Conservation (phyloP, 768 basidiomycete genomes). For the Auricularia auricula-judae region DNA sequence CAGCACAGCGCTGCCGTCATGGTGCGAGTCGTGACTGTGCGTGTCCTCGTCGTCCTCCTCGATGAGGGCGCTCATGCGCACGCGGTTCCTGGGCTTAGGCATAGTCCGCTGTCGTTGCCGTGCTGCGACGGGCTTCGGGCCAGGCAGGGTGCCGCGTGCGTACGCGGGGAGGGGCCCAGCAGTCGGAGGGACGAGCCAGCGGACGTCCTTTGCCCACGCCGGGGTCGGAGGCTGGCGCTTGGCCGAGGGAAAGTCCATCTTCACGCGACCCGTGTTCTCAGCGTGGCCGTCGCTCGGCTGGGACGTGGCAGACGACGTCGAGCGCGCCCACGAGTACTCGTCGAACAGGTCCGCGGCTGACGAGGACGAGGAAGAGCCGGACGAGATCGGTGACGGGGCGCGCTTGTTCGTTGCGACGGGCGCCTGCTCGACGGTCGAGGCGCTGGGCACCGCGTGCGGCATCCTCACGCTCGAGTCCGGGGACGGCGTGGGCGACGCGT, state of each 20-base stretch:
- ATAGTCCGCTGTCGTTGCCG: background rate
- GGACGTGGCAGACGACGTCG: constrained; percentile 9
- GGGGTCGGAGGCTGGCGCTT: constrained; percentile 1
- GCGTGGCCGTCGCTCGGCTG: constrained; percentile 12
- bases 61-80: constrained; percentile 26
- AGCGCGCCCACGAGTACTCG: background rate
- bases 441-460: background rate
- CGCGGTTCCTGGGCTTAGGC: constrained; percentile 4
- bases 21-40: constrained; percentile 14
- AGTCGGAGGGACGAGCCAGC: constrained; percentile 43
- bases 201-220: constrained; percentile 59
- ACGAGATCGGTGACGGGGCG: background rate
- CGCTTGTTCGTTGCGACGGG: background rate
- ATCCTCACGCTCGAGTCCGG: constrained; percentile 16
- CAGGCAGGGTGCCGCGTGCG: background rate
- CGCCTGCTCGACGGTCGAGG: constrained; percentile 11
- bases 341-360: constrained; percentile 2
- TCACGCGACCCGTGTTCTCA: constrained; percentile 1
- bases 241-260: background rate
- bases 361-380: constrained; percentile 12
- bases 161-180: background rate
- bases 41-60: constrained; percentile 28
- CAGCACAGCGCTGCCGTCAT: background rate
- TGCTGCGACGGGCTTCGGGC: constrained; percentile 3
- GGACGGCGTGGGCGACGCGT: constrained; percentile 41